These are phyloP conservation scores for Aspergillus indologenus DNA, from an alignment of 495 filamentous ascomycete species.

Conservation along the genomic window DNA sequence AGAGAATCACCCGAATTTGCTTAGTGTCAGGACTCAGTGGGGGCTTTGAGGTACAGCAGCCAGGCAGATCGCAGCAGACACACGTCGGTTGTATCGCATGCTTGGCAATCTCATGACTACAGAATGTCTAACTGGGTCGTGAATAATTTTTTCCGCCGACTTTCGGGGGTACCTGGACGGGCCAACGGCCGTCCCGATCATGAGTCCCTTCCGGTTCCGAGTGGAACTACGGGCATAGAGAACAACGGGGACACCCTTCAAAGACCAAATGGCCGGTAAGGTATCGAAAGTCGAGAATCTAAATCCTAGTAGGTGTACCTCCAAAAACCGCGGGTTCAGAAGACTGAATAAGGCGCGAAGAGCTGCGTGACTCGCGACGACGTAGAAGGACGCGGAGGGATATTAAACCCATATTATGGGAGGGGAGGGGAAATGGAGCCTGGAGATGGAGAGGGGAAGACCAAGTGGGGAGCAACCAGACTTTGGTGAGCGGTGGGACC, in stretches of 20 bases:
- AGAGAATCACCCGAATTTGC: neutral
- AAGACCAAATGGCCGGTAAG: too few species aligned
- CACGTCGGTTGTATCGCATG: neutral
- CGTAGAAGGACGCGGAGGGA: neutral
- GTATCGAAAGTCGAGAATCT: too few species aligned
- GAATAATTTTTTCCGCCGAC: neutral
- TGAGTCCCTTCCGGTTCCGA: neutral
- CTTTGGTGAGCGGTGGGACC: neutral
- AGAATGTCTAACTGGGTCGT: neutral
- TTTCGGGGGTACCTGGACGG: neutral
- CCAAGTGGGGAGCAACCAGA: neutral
- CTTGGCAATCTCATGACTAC: neutral
- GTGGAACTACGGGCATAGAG: neutral
- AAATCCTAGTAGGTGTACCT: too few species aligned
- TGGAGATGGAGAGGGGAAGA: neutral
- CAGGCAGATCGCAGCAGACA: neutral
- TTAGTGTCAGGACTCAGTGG: neutral
- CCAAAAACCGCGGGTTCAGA: neutral
- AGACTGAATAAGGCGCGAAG: neutral
- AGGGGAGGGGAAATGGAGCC: constrained; percentile 2
- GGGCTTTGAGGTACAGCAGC: neutral
- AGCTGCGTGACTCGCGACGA: neutral
- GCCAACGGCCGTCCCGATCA: neutral
- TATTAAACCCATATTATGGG: neutral
- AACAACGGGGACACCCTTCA: neutral